These are phyloP conservation scores for Xylariaceae sp. DNA, from an alignment of 2,329 filamentous ascomycete species.

Conservation along the genomic window DNA sequence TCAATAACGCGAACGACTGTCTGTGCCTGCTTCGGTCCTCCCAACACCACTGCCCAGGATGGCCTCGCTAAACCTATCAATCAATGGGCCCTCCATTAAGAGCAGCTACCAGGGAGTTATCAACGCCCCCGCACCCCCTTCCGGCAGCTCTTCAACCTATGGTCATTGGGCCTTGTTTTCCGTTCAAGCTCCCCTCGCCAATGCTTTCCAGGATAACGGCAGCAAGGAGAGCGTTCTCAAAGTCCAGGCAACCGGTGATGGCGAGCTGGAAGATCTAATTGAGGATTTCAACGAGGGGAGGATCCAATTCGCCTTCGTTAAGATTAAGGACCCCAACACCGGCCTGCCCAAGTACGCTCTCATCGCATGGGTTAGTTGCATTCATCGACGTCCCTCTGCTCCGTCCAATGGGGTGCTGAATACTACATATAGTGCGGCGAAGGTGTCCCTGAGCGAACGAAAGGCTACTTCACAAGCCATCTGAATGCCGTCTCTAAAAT, in stretches of 20 bases:
- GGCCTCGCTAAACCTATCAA: slow-evolving; percentile 81
- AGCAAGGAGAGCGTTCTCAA: slow-evolving; percentile 94
- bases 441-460: slow-evolving; percentile 96
- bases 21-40: slow-evolving; percentile 1
- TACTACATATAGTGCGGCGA: slow-evolving; percentile 72
- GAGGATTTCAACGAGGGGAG: slow-evolving; percentile 97
- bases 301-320: slow-evolving; percentile 95
- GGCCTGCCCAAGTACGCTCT: slow-evolving; percentile 88
- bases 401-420: slow-evolving; percentile 12
- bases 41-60: slow-evolving; percentile 51
- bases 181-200: slow-evolving; percentile 89
- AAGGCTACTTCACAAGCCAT: slow-evolving; percentile 98
- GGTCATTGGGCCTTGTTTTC: slow-evolving; percentile 94
- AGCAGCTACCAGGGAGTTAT: slow-evolving; percentile 72
- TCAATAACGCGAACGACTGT: slow-evolving; percentile 19
- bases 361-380: slow-evolving; percentile 75
- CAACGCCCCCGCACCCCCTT: slow-evolving; percentile 56
- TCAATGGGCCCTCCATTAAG: slow-evolving; percentile 82
- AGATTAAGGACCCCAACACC: slow-evolving; percentile 94
- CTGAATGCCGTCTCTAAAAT: slow-evolving; percentile 87
- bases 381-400: background rate
- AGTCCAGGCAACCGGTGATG: slow-evolving; percentile 91
- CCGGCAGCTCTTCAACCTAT: slow-evolving; percentile 74
- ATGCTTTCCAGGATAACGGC: slow-evolving; percentile 86
- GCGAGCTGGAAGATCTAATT: slow-evolving; percentile 85